phyloP scores from a whole-genome alignment of 176 grass and related monocot species.

The Oryza nivara region DNA sequence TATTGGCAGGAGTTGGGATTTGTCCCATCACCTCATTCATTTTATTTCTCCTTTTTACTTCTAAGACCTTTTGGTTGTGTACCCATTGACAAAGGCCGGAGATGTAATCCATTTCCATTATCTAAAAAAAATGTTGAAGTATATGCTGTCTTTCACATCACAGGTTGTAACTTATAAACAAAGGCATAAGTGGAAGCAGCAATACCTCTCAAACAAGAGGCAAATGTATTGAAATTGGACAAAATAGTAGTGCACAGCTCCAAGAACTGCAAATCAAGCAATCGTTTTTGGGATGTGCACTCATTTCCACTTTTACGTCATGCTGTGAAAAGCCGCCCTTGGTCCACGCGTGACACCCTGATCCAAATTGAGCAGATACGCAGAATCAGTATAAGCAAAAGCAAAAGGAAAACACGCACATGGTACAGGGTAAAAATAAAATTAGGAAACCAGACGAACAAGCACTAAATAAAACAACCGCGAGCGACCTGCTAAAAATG shows the following conservation, averaged over 20 bases:
- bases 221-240: not conserved
- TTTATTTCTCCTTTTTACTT: no score
- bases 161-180: not conserved
- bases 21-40: no score
- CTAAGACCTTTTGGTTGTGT: no score
- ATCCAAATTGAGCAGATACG: not conserved
- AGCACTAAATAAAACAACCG: not conserved
- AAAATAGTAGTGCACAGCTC: not conserved
- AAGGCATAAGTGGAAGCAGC: not conserved
- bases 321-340: not conserved
- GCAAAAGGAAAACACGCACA: no score
- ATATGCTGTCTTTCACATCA: not conserved
- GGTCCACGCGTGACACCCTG: not conserved
- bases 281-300: not conserved
- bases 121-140: not conserved
- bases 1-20: no score
- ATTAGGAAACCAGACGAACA: slow-evolving; percentile 9
- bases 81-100: no score
- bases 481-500: not conserved
- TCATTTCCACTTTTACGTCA: not conserved
- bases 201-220: slow-evolving; percentile 26
- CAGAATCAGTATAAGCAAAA: not conserved
- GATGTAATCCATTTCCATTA: no score
- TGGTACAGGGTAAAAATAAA: not conserved
- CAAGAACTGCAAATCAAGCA: slow-evolving; percentile 4